A percentile compares a stretch with the other conserved stretches of the same genome.
These are phyloP conservation scores for Psilocybe subaeruginosa DNA, from an alignment of 768 basidiomycete species.

Conservation along the genomic window DNA sequence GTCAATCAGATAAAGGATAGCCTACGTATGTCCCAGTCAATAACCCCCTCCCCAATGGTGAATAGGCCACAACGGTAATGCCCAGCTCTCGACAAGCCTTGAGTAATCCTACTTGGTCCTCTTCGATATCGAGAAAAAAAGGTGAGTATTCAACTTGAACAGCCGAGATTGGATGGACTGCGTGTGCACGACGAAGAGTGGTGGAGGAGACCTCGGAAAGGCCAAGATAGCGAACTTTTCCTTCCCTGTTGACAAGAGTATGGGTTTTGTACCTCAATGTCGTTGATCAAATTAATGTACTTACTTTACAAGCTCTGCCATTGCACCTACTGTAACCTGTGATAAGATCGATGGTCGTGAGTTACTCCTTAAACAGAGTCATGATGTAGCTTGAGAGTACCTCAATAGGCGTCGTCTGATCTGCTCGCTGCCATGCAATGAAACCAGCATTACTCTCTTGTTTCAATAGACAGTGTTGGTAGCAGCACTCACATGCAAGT, in stretches of 20 bases:
- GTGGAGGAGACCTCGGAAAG: slow-evolving; percentile 52
- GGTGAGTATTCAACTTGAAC: slow-evolving; percentile 57
- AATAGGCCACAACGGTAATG: slow-evolving; percentile 51
- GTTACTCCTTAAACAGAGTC: not conserved
- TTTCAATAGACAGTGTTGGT: not conserved
- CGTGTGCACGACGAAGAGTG: slow-evolving; percentile 55
- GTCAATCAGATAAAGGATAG: not conserved
- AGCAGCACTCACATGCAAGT: slow-evolving; percentile 39
- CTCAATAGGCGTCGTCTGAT: slow-evolving; percentile 50
- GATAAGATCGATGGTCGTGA: not conserved
- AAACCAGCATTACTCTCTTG: not conserved
- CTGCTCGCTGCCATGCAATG: slow-evolving; percentile 31
- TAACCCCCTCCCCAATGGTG: slow-evolving; percentile 56
- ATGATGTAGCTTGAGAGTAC: slow-evolving; percentile 22
- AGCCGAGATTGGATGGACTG: slow-evolving; percentile 52
- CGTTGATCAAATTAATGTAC: not conserved
- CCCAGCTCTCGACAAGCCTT: slow-evolving; percentile 51
- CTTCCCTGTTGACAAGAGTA: slow-evolving; percentile 25
- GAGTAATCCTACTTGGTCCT: slow-evolving; percentile 42
- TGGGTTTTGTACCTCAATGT: too few relatives aligned
- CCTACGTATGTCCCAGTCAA: slow-evolving; percentile 48
- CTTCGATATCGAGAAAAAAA: slow-evolving; percentile 51
- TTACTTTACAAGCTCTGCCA: slow-evolving; percentile 57
- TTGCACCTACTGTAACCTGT: slow-evolving; percentile 46
- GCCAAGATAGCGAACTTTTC: slow-evolving; percentile 53